Conservation (phyloP, 257 asterid species). For the Jacaranda copaia region DNA sequence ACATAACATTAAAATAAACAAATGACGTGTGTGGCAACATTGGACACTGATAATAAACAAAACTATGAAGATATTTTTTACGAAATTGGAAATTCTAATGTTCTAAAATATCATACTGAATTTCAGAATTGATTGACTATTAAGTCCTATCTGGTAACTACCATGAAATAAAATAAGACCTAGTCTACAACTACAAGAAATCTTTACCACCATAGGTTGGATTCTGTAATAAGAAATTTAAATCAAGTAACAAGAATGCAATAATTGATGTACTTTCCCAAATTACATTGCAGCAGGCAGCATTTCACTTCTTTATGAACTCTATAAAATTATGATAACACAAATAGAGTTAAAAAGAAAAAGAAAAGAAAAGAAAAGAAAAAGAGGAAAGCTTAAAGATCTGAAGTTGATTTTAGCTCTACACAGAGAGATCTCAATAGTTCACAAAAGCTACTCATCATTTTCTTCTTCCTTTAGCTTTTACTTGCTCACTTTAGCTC, state of each 20-base stretch:
- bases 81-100: too few relatives aligned
- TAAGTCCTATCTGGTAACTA: background rate
- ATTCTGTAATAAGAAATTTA: background rate
- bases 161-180: background rate
- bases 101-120: background rate
- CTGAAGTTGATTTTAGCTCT: slow-evolving; percentile 53
- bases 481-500: slow-evolving; percentile 50
- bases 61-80: too few relatives aligned
- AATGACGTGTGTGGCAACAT: too few relatives aligned
- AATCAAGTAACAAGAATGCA: slow-evolving; percentile 24
- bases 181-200: slow-evolving; percentile 27
- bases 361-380: slow-evolving; percentile 27
- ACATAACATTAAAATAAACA: background rate
- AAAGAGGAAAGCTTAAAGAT: slow-evolving; percentile 35
- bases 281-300: slow-evolving; percentile 34
- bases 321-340: slow-evolving; percentile 14
- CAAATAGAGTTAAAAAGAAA: slow-evolving; percentile 3
- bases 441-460: slow-evolving; percentile 62
- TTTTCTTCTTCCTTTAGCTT: slow-evolving; percentile 47
- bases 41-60: too few relatives aligned
- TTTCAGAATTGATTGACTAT: background rate
- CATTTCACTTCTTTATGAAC: slow-evolving; percentile 30
- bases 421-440: slow-evolving; percentile 48
- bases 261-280: slow-evolving; percentile 47
- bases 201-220: slow-evolving; percentile 21